Conservation (phyloP, 441 rosid species). For the Breynia disticha region DNA sequence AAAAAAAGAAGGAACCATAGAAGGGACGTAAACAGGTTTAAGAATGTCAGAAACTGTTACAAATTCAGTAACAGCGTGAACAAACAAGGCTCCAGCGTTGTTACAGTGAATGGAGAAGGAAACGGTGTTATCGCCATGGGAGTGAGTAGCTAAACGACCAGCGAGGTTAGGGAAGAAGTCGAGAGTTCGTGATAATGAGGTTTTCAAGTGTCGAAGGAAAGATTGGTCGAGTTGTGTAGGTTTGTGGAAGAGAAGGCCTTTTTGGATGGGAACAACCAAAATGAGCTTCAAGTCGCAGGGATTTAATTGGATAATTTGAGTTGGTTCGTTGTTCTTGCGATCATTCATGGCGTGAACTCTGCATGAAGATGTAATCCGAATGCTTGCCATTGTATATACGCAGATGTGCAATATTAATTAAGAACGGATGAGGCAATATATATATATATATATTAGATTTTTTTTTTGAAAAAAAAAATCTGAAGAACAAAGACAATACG, state of each 20-base stretch:
- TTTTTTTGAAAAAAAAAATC: too few species aligned
- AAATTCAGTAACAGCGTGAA: conserved; percentile 9
- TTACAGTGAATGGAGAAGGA: conserved; percentile 15
- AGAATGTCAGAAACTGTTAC: conserved; percentile 7
- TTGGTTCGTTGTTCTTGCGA: not conserved
- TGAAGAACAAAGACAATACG: too few species aligned
- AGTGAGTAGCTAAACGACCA: conserved; percentile 10
- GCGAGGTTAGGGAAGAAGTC: conserved; percentile 14
- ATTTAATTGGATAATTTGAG: conserved; percentile 10
- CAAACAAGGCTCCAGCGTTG: conserved; percentile 19
- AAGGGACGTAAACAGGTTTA: conserved; percentile 11
- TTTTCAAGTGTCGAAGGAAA: conserved; percentile 7
- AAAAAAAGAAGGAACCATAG: conserved; percentile 13
- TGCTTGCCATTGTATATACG: conserved; percentile 12
- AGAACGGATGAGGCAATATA: too few species aligned
- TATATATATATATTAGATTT: too few species aligned
- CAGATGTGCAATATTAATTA: too few species aligned
- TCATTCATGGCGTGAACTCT: conserved; percentile 6
- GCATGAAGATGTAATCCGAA: conserved; percentile 6
- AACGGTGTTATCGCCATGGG: not conserved
- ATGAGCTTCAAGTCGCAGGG: conserved; percentile 23
- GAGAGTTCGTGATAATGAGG: conserved; percentile 16
- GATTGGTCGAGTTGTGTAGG: conserved; percentile 5
- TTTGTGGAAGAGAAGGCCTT: conserved; percentile 20
- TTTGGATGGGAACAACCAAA: not conserved